Evolutionary conservation across 1,284 basidiomycete species (phyloP), one percentile per base, ranked within the genome.

Genomic region (Kwoniella shivajii): DNA sequence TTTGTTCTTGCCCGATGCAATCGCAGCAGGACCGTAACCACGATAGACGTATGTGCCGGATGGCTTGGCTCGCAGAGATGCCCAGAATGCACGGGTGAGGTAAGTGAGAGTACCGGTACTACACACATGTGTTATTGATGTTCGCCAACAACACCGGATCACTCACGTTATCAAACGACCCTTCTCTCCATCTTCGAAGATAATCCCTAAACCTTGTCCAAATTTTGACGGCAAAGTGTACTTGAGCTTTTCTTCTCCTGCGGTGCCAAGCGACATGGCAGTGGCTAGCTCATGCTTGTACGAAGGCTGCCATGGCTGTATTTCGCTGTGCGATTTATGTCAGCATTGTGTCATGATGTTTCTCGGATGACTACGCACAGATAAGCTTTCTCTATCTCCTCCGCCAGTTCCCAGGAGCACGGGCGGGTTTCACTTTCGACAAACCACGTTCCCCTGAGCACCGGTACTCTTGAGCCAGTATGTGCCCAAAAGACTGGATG

Each of bases 401-500:
- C 74, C 0, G 79, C 76, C n/a, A 83, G 71, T 13, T 79, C 76
- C 66, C 78, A 77, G 1, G 78, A 74, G 52, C 81, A 78, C 4
- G 78, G 77, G 56, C 76, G 61, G 4, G 79, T 79, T 56, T 80
- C 80, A 60, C 81, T 80, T 54, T 56, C 64, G 24, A 75, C 66
- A 69, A 82, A 83, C 83, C 83, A 84, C 11, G 76, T 78, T 5
- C 79, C 82, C 16, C 82, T 68, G 7, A 79, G 67, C 14, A 84
- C 82, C 1, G 79, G 77, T 18, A 82, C 78, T 29, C 78, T 69
- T 0, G 79, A 72, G 0, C 79, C 80, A 6, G 76, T 74, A 58
- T 81, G 75, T 26, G 75, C 76, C 83, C 83, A 84, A 66, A 82
- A 83, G 24, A 83, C 81, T 0, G 82, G 82, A 50, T 76, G 75